Percentiles rank a stretch among this genome's conserved stretches.
Evolutionary conservation across 768 basidiomycete species (phyloP).

Genomic region (Jaapia argillacea): DNA sequence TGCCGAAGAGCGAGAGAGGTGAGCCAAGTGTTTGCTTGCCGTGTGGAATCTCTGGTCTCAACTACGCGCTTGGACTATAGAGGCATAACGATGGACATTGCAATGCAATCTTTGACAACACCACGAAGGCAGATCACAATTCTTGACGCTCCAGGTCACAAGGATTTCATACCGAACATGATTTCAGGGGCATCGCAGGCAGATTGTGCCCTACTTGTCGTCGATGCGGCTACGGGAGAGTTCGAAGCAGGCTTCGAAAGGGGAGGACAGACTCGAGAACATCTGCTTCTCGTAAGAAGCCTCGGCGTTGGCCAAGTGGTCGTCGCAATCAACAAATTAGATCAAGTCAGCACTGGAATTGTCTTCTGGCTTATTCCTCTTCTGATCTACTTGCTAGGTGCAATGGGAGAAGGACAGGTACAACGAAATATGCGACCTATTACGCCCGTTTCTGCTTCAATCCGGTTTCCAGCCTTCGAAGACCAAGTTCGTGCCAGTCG

Average conservation of each 20-base stretch:
- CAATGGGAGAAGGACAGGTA: conserved; percentile 78
- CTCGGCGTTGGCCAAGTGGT: conserved; percentile 87
- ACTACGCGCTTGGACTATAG: conserved; percentile 27
- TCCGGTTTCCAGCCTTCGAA: conserved; percentile 79
- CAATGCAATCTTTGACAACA: conserved; percentile 69
- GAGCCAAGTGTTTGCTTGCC: too few species aligned
- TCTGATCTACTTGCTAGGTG: conserved; percentile 42
- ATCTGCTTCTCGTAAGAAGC: conserved; percentile 84
- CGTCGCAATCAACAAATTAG: conserved; percentile 92
- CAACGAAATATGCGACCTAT: conserved; percentile 65
- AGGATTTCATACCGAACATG: conserved; percentile 98
- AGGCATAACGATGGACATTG: conserved; percentile 98
- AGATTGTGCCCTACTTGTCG: conserved; percentile 87
- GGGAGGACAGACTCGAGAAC: conserved; percentile 94
- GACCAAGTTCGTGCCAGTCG: conserved; percentile 80
- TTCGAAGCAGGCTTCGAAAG: conserved; percentile 94
- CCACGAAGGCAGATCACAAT: conserved; percentile 75
- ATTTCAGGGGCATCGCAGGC: conserved; percentile 98
- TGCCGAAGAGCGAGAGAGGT: conserved; percentile 90
- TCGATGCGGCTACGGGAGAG: conserved; percentile 84
- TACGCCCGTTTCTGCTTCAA: conserved; percentile 77
- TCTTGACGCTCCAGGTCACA: conserved; percentile 96
- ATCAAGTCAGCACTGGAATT: conserved; percentile 46
- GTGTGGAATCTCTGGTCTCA: neutral
- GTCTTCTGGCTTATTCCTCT: neutral